Evolutionary conservation across 129 eudicot genomes (phyloP).

Genomic region (Helianthus tuberosus): DNA sequence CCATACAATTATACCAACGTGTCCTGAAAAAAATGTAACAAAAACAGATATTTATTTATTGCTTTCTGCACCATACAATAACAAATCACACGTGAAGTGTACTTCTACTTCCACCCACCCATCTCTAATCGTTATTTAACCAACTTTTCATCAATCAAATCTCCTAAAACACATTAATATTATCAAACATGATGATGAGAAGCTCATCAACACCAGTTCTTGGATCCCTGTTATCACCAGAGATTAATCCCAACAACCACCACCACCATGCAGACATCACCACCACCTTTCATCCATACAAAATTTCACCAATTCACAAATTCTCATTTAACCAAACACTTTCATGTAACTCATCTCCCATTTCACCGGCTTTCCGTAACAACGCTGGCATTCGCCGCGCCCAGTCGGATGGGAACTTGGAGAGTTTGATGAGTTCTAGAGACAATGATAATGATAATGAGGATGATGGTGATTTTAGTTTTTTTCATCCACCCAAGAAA

Average conservation of each 20-base stretch:
- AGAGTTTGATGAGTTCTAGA: conserved; percentile 38
- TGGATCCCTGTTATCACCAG: conserved; percentile 71
- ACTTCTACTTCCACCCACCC: conserved; percentile 14
- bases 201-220: conserved; percentile 92
- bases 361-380: conserved; percentile 35
- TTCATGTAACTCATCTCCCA: conserved; percentile 50
- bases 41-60: conserved; percentile 9
- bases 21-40: conserved; percentile 11
- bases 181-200: conserved; percentile 55
- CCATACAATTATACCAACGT: conserved; percentile 13
- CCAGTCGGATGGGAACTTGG: conserved; percentile 78
- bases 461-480: conserved; percentile 43
- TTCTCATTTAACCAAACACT: conserved; percentile 31
- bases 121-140: conserved; percentile 8
- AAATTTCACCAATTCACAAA: conserved; percentile 30
- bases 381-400: conserved; percentile 46
- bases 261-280: conserved; percentile 33
- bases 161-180: no score
- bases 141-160: not conserved
- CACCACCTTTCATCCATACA: conserved; percentile 33
- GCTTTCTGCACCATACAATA: conserved; percentile 31
- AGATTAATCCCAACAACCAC: conserved; percentile 50
- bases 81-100: conserved; percentile 28
- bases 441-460: not conserved
- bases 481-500: conserved; percentile 38